Evolutionary conservation across 306 rosid genomes (phyloP).

Genomic region (Phaseolus lunatus): DNA sequence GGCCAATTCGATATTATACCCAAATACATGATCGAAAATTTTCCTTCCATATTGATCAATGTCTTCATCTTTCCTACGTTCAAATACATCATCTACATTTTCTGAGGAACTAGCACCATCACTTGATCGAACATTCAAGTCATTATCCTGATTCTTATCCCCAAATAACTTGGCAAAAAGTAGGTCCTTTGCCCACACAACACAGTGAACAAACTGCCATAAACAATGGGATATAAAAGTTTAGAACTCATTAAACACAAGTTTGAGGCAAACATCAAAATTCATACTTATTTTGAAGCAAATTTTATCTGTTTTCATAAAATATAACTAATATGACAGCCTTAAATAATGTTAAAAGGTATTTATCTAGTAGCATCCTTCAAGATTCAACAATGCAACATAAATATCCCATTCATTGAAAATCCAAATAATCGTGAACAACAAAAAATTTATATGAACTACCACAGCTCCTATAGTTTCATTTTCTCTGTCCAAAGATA

Average conservation of each 20-base stretch:
- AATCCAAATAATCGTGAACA: constrained; percentile 1
- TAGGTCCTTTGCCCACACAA: constrained; percentile 98
- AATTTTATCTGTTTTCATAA: not conserved
- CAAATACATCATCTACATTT: constrained; percentile 79
- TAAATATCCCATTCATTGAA: not conserved
- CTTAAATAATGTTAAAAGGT: constrained; percentile 24
- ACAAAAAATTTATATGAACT: too few species aligned
- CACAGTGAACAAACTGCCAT: constrained; percentile 93
- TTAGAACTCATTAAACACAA: constrained; percentile 21
- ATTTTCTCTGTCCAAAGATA: not conserved
- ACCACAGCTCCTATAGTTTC: constrained; percentile 11
- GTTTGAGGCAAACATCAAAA: constrained; percentile 4
- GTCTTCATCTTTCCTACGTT: constrained; percentile 78
- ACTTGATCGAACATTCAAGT: constrained; percentile 86
- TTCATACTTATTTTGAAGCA: not conserved
- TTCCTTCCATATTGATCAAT: constrained; percentile 87
- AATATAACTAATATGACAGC: not conserved
- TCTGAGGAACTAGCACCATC: constrained; percentile 87
- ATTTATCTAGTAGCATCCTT: constrained; percentile 16
- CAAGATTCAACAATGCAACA: constrained; percentile 21
- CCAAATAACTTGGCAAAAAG: constrained; percentile 94
- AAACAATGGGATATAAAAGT: constrained; percentile 22
- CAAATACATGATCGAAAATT: constrained; percentile 96
- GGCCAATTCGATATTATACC: constrained; percentile 90
- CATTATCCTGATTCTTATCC: constrained; percentile 90